phyloP scores from a whole-genome alignment of 2,329 filamentous ascomycete genomes.

The Coniochaeta sp. region DNA sequence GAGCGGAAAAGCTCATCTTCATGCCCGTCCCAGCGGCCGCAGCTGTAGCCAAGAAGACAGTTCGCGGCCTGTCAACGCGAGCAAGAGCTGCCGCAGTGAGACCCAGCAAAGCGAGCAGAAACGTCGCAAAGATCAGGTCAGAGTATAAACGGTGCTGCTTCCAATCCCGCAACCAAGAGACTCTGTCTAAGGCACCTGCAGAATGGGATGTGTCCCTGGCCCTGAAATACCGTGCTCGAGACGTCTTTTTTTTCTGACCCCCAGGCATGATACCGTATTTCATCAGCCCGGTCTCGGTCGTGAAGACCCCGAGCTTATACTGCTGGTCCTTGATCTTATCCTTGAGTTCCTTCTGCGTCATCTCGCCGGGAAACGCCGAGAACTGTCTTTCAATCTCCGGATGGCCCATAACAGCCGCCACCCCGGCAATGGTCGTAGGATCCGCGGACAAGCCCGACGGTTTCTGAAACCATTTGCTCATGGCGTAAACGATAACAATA shows the following conservation, averaged over 20 bases:
- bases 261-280: slow-evolving; percentile 13
- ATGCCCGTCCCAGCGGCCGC: slow-evolving; percentile 7
- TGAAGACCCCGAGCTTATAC: slow-evolving; percentile 12
- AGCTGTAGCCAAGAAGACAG: slow-evolving; percentile 9
- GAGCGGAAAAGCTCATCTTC: slow-evolving; percentile 12
- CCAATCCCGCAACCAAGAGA: slow-evolving; percentile 6
- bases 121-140: slow-evolving; percentile 9
- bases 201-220: not conserved
- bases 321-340: slow-evolving; percentile 14
- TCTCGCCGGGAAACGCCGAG: slow-evolving; percentile 8
- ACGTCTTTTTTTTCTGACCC: slow-evolving; percentile 6
- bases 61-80: slow-evolving; percentile 11
- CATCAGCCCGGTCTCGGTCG: not conserved
- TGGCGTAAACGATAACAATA: slow-evolving; percentile 7
- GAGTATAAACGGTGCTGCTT: slow-evolving; percentile 7
- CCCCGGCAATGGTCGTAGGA: slow-evolving; percentile 14
- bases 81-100: slow-evolving; percentile 11
- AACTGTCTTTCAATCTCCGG: slow-evolving; percentile 14
- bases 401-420: slow-evolving; percentile 15
- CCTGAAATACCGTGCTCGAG: not conserved
- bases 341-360: slow-evolving; percentile 9
- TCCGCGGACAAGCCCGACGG: slow-evolving; percentile 12
- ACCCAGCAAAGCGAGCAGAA: slow-evolving; percentile 14
- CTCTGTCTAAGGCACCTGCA: not conserved
- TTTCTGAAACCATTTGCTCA: slow-evolving; percentile 14